A percentile compares a stretch with the other conserved stretches of the same genome.
Evolutionary conservation across 2,329 filamentous ascomycete genomes (phyloP).

Genomic region (Colletotrichum zoysiae): DNA sequence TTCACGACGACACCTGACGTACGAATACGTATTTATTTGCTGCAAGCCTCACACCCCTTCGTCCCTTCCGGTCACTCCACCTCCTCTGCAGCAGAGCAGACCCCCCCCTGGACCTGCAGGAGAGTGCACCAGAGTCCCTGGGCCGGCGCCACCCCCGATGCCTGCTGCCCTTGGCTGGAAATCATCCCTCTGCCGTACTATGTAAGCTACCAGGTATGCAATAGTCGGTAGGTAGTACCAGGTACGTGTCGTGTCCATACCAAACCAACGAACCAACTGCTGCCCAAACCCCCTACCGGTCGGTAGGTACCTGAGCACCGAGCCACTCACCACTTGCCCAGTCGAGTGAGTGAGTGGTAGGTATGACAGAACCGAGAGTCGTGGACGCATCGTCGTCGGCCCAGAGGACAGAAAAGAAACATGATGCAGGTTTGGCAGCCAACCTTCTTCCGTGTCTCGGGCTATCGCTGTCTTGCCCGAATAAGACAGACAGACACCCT

Average conservation of each 20-base stretch:
- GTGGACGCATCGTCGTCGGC: constrained; percentile 6
- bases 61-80: not conserved
- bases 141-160: constrained; percentile 16
- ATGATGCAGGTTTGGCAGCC: constrained; percentile 34
- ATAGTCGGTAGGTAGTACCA: too few relatives aligned
- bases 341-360: not conserved
- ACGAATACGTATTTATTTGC: not conserved
- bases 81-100: too few relatives aligned
- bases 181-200: not conserved
- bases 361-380: not conserved
- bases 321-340: not conserved
- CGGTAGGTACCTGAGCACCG: not conserved
- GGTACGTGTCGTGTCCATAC: not conserved
- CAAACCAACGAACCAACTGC: not conserved
- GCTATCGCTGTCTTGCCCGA: constrained; percentile 17
- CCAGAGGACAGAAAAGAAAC: constrained; percentile 29
- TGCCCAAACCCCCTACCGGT: not conserved
- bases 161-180: constrained; percentile 11
- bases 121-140: constrained; percentile 17
- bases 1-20: not conserved
- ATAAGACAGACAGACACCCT: constrained; percentile 19
- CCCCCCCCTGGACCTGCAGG: constrained; percentile 26
- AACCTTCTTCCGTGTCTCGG: constrained; percentile 28
- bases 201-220: too few relatives aligned
- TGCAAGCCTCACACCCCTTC: constrained; percentile 26